Percentiles rank a stretch among this genome's conserved stretches.
phyloP scores from a whole-genome alignment of 805 yeast genomes.

The Wickerhamiella musiphila region DNA sequence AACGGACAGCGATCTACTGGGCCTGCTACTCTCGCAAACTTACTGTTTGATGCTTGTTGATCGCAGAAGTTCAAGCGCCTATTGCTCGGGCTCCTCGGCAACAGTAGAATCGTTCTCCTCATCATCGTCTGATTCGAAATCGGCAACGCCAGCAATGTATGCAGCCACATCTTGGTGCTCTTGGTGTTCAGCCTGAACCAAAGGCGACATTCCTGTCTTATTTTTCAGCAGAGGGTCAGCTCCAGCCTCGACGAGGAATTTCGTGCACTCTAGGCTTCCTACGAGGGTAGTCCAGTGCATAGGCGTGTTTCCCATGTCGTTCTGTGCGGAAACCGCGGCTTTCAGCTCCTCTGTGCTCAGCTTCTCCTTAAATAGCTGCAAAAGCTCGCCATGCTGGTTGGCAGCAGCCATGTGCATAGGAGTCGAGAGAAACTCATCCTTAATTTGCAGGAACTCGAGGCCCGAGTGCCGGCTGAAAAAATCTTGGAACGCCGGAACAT shows the following conservation, averaged over 20 bases:
- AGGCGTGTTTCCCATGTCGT: slow-evolving; percentile 82
- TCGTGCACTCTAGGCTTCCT: slow-evolving; percentile 61
- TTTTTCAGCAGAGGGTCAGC: slow-evolving; percentile 77
- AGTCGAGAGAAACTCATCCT: slow-evolving; percentile 50
- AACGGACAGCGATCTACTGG: too few species aligned
- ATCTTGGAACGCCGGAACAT: slow-evolving; percentile 52
- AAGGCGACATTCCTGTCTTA: slow-evolving; percentile 58
- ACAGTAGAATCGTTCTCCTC: slow-evolving; percentile 24
- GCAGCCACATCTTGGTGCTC: slow-evolving; percentile 61
- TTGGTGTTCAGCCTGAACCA: slow-evolving; percentile 76
- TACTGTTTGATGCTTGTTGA: not conserved
- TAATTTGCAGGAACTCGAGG: slow-evolving; percentile 30
- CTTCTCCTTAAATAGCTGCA: slow-evolving; percentile 39
- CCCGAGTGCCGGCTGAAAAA: slow-evolving; percentile 32
- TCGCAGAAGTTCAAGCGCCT: not conserved
- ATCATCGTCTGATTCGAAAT: slow-evolving; percentile 43
- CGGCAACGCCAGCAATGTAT: slow-evolving; percentile 55
- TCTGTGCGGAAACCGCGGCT: slow-evolving; percentile 33
- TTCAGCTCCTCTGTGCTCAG: slow-evolving; percentile 23
- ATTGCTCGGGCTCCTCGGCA: not conserved
- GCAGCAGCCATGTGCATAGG: slow-evolving; percentile 93
- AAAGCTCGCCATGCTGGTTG: slow-evolving; percentile 67
- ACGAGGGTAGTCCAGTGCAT: slow-evolving; percentile 92
- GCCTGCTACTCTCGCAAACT: not conserved
- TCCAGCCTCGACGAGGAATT: slow-evolving; percentile 52